These are phyloP conservation scores for Podospora didyma DNA, from an alignment of 495 filamentous ascomycete genomes.

Conservation along the genomic window DNA sequence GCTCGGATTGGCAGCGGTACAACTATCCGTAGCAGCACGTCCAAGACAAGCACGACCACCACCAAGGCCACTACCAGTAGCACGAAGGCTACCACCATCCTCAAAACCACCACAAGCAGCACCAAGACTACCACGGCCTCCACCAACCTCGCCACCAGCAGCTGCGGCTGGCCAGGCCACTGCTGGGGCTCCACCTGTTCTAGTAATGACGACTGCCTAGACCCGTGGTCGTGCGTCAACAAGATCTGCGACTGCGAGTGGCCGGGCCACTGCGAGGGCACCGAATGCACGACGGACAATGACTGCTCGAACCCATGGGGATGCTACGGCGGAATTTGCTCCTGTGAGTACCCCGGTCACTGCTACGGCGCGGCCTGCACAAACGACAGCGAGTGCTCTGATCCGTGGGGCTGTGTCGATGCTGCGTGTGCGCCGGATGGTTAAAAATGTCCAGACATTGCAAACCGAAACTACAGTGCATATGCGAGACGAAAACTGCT, in stretches of 20 bases:
- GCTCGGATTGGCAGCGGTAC: slow-evolving; percentile 7
- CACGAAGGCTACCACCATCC: too few species aligned
- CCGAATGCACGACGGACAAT: too few species aligned
- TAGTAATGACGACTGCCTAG: slow-evolving; percentile 17
- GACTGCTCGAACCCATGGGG: too few species aligned
- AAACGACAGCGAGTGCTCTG: slow-evolving; percentile 18
- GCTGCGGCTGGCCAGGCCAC: neutral
- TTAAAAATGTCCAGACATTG: too few species aligned
- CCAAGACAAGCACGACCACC: neutral
- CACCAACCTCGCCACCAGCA: too few species aligned
- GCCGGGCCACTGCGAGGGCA: neutral
- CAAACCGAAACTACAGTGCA: too few species aligned
- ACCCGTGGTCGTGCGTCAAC: slow-evolving; percentile 1
- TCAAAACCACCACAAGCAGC: too few species aligned
- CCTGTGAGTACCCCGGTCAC: slow-evolving; percentile 9
- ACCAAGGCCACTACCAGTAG: neutral
- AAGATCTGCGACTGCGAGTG: neutral
- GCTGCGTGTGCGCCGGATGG: too few species aligned
- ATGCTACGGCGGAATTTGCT: neutral
- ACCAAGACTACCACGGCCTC: too few species aligned
- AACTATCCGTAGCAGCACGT: neutral
- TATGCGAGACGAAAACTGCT: too few species aligned
- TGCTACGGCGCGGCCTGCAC: slow-evolving; percentile 10
- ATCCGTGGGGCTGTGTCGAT: neutral
- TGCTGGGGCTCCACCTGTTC: slow-evolving; percentile 9